These are phyloP conservation scores for Podaxis sp. DNA, from an alignment of 768 basidiomycete species.

Conservation along the genomic window DNA sequence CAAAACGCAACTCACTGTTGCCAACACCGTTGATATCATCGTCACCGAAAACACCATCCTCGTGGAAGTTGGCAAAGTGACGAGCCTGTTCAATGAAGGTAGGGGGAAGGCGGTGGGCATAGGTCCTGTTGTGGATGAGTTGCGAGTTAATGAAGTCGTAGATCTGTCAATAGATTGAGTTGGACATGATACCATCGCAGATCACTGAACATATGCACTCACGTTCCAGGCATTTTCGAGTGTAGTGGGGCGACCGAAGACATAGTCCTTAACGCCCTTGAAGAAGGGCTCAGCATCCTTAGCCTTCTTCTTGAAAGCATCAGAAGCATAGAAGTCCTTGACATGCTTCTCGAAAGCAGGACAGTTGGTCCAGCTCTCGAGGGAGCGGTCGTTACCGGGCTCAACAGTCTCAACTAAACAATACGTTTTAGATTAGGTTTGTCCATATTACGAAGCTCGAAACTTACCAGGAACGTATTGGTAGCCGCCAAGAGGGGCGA, in stretches of 20 bases:
- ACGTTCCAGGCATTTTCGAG: slow-evolving; percentile 81
- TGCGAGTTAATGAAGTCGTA: slow-evolving; percentile 78
- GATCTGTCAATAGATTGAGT: slow-evolving; percentile 39
- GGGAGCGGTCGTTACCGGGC: slow-evolving; percentile 75
- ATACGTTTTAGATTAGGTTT: not conserved
- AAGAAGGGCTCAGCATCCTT: slow-evolving; percentile 66
- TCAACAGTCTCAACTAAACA: slow-evolving; percentile 78
- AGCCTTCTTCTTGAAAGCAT: slow-evolving; percentile 60
- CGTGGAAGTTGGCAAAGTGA: slow-evolving; percentile 76
- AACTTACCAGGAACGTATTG: slow-evolving; percentile 77
- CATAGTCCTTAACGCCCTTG: slow-evolving; percentile 61
- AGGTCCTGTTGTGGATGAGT: slow-evolving; percentile 79
- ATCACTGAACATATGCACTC: slow-evolving; percentile 24
- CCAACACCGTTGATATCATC: slow-evolving; percentile 62
- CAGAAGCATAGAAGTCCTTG: slow-evolving; percentile 55
- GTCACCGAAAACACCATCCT: slow-evolving; percentile 71
- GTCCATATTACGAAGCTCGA: slow-evolving; percentile 8
- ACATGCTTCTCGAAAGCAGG: slow-evolving; percentile 66
- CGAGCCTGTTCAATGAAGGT: slow-evolving; percentile 73
- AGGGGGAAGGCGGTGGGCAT: slow-evolving; percentile 78
- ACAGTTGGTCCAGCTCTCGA: slow-evolving; percentile 75
- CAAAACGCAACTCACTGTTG: slow-evolving; percentile 56
- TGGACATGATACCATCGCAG: slow-evolving; percentile 15
- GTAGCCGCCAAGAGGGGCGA: slow-evolving; percentile 77
- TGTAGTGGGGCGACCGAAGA: slow-evolving; percentile 64